Base-by-base conservation (phyloP, 495 filamentous ascomycete genomes). In the Penicillium manginii region DNA sequence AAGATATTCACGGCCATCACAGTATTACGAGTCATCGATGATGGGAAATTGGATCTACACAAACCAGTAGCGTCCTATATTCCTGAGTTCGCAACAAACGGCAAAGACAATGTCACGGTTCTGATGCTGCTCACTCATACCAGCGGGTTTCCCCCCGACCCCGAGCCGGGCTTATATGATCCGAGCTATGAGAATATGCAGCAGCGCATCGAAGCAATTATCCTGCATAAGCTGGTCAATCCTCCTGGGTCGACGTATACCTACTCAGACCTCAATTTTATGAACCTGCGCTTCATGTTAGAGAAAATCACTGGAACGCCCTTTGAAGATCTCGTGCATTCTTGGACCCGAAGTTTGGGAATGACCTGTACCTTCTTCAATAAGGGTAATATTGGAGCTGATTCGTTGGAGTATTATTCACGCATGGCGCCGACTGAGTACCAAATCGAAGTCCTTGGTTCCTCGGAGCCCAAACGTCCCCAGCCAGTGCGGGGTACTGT, bases 331-430 rank as follows among this genome's bases (percentile, higher is more conserved):
- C 58, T 64, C 3, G 64, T 70, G 9, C 15, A 58, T 40, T 61
- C 57, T 10, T 68, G 42, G 14, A 68, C 64, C 26, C 32, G 23
- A 3, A 50, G 55, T 5, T 56, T 70, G 26, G 65, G 65, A 22
- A 70, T 70, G 67, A 59, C 52, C 7, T 59, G 59, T 26, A 70
- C 67, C 14, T 68, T 68, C 43, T 70, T 68, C 65, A 70, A 68
- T 46, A 64, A 64, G 15, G 65, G 65, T 14, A 68, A 70, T 32
- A 52, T 64, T 8, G 59, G 59, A 31, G 66, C 66, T 43, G 3
- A 39, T 14, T 40, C 49, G 1, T 61, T 62, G 23, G 60, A 55
- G 0, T 58, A 59, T 50, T 68, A 62, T 45, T n/a, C 50, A 6
- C 67, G 62, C 15, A 70, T 64, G 59, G 67, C 65, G 1, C 58